Conservation (phyloP, 2,329 filamentous ascomycete species). For the Metarhizium guizhouense region DNA sequence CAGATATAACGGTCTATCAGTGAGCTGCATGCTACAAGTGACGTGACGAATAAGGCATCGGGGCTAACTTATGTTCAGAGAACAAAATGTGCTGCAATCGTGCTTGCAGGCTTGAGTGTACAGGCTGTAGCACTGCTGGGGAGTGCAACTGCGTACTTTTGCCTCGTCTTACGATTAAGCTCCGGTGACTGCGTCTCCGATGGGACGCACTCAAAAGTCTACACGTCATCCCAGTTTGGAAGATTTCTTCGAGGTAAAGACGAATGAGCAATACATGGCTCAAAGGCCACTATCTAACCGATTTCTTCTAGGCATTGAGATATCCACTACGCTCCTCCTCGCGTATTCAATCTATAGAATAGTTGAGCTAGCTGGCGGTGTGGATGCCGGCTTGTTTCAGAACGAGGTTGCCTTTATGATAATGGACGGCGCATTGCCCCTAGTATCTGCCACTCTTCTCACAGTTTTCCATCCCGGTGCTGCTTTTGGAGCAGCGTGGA, state of each 20-base stretch:
- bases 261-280: neutral
- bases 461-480: conserved; percentile 27
- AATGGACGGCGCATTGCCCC: conserved; percentile 30
- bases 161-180: conserved; percentile 30
- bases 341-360: conserved; percentile 32
- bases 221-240: conserved; percentile 33
- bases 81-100: conserved; percentile 25
- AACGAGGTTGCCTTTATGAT: conserved; percentile 29
- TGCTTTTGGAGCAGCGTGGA: conserved; percentile 31
- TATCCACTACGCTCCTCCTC: conserved; percentile 27
- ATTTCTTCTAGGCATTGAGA: conserved; percentile 24
- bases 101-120: conserved; percentile 35
- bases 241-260: conserved; percentile 33
- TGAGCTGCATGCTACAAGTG: conserved; percentile 17
- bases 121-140: conserved; percentile 31
- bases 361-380: conserved; percentile 27
- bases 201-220: conserved; percentile 28
- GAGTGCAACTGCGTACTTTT: conserved; percentile 29
- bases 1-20: conserved; percentile 22
- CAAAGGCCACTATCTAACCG: neutral
- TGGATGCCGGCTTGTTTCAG: conserved; percentile 25
- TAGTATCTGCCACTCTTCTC: conserved; percentile 26
- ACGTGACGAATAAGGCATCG: too few species aligned
- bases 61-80: conserved; percentile 19
- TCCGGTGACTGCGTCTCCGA: conserved; percentile 29